Base-by-base conservation (phyloP, 2,329 filamentous ascomycete species). In the Tolypocladium paradoxum region DNA sequence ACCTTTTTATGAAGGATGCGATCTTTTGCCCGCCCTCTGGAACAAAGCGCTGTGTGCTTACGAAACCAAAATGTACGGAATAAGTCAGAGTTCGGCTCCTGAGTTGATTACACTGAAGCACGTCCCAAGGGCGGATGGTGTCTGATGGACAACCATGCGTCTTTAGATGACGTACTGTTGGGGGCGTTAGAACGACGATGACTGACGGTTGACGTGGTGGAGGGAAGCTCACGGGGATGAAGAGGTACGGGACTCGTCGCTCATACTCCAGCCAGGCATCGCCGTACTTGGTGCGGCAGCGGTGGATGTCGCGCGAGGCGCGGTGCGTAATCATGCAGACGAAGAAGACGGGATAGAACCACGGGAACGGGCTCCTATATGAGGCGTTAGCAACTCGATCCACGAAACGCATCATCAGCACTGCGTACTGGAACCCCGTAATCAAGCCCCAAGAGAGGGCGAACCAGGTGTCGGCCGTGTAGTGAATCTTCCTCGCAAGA, bases 341-440 rank as follows among this genome's bases (percentile, higher is more conserved):
- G 68, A 95, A 95, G 76, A 95, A 95, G 47, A 88, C 68, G 0
- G 88, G 87, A 64, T 95, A 93, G 70, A 95, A 95, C 88, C 89
- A 95, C 0, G 90, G 90, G 70, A 95, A 92, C 0, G 88, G 88
- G 62, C 85, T 89, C 61, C 67, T 68, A 24, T 45, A n/a, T 2
- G 24, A 35, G 20, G 29, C 18, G 37, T 61, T 50, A 61, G 57
- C 27, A n/a, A 48, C 11, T 38, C 31, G 14, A 43, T 31, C 9
- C 18, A 33, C 43, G 18, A 47, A 33, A 3, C 4, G 20, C 43
- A 31, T 2, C 5, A 27, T 1, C 18, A 20, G n/a, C 11, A 7
- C 11, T 24, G 7, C 63, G 53, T 60, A 72, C 68, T 70, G 64
- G 54, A 78, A 77, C 1, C 76, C 76, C 7, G 76, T 78, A 47